Percentiles rank a stretch among this genome's conserved stretches.
Evolutionary conservation across 164 flowering plant genomes (phyloP).

Genomic region (Kalanchoe fedtschenkoi): DNA sequence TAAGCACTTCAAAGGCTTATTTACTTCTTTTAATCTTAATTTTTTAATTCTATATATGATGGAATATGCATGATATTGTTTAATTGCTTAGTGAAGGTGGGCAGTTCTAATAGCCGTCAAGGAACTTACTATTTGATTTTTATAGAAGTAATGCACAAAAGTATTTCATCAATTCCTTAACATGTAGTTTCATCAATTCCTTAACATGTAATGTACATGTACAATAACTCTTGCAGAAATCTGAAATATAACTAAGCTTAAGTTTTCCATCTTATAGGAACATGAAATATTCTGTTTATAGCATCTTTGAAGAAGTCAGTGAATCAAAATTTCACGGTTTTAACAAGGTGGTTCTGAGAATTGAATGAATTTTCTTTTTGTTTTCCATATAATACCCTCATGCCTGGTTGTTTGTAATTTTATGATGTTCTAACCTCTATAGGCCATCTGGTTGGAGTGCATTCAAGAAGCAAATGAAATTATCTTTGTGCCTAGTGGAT

Average conservation of each 20-base stretch:
- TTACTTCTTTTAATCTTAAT: not conserved
- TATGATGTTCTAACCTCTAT: slow-evolving; percentile 9
- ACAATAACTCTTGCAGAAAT: not conserved
- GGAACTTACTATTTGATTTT: not conserved
- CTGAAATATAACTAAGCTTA: not conserved
- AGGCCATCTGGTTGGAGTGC: slow-evolving; percentile 88
- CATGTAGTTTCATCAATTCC: not conserved
- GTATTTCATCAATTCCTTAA: not conserved
- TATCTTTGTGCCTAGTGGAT: slow-evolving; percentile 95
- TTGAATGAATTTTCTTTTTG: not conserved
- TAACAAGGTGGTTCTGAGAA: slow-evolving; percentile 39
- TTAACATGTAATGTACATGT: not conserved
- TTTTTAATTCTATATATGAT: not conserved
- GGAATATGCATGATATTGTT: not conserved
- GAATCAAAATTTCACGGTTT: slow-evolving; percentile 63
- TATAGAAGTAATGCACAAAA: not conserved
- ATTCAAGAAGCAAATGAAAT: slow-evolving; percentile 67
- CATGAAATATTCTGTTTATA: slow-evolving; percentile 61
- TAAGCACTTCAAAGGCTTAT: too few species aligned
- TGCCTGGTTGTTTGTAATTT: not conserved
- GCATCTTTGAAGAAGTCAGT: slow-evolving; percentile 65
- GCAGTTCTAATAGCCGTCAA: not conserved
- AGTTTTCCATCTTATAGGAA: slow-evolving; percentile 25
- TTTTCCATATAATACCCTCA: not conserved
- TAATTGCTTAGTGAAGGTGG: not conserved